phyloP scores from a whole-genome alignment of 73 alveolate species.

The Tetrahymena borealis region DNA sequence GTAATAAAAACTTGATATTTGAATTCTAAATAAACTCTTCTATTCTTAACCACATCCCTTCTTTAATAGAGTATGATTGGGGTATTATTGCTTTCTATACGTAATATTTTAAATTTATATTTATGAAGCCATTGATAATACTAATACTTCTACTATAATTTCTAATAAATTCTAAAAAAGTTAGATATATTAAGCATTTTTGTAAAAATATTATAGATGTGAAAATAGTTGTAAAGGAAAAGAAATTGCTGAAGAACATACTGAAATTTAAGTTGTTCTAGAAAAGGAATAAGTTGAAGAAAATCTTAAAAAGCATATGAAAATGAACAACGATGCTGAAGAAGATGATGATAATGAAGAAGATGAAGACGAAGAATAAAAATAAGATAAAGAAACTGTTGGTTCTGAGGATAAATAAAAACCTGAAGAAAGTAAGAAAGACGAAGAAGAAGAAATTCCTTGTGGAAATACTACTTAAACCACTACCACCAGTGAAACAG shows the following conservation, averaged over 20 bases:
- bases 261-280: not conserved
- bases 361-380: not conserved
- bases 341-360: not conserved
- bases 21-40: not conserved
- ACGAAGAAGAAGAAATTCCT: not conserved
- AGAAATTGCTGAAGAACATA: not conserved
- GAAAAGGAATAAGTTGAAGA: not conserved
- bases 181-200: not conserved
- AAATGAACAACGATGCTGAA: not conserved
- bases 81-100: not conserved
- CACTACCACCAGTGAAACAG: not conserved
- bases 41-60: not conserved
- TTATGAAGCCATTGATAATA: too few relatives aligned
- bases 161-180: too few relatives aligned
- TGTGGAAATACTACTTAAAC: not conserved
- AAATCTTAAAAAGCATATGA: not conserved
- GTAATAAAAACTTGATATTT: not conserved
- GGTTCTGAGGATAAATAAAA: not conserved
- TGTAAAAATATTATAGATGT: not conserved
- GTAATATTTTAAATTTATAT: not conserved
- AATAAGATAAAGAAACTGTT: not conserved
- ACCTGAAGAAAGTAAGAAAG: not conserved
- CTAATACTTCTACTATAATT: not conserved
- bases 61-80: not conserved
- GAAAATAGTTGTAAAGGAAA: not conserved